phyloP scores from a whole-genome alignment of 1,284 basidiomycete species.

The Schizophyllum amplum region DNA sequence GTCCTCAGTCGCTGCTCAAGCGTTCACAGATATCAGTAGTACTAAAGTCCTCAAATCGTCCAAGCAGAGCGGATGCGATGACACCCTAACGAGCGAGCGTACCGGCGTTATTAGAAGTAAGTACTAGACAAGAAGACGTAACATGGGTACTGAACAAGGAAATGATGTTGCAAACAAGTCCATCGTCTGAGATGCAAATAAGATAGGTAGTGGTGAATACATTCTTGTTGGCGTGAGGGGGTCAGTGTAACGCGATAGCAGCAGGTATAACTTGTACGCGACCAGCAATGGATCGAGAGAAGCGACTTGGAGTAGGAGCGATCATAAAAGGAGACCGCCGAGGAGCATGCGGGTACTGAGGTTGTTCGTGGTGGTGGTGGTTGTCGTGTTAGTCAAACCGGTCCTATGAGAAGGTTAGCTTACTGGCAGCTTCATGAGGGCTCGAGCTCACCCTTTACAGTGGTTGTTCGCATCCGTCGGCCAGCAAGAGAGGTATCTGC shows the following conservation, averaged over 20 bases:
- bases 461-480: conserved; percentile 71
- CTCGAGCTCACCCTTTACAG: conserved; percentile 61
- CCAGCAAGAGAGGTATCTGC: conserved; percentile 84
- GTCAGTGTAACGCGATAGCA: not conserved
- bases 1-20: too few species aligned
- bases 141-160: not conserved
- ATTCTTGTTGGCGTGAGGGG: not conserved
- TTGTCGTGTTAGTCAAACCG: not conserved
- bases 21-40: too few species aligned
- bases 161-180: not conserved
- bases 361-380: not conserved
- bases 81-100: not conserved
- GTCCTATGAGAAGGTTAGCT: not conserved
- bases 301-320: not conserved
- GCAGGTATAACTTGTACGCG: not conserved
- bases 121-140: not conserved
- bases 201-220: not conserved
- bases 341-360: not conserved
- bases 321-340: not conserved
- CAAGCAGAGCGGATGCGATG: not conserved
- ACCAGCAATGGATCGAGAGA: not conserved
- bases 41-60: not conserved
- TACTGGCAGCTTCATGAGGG: not conserved
- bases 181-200: not conserved
- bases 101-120: not conserved